Percentiles rank a stretch among this genome's conserved stretches.
These are phyloP conservation scores for Ceratocystis huliohia DNA, from an alignment of 2,329 filamentous ascomycete genomes.

Conservation along the genomic window DNA sequence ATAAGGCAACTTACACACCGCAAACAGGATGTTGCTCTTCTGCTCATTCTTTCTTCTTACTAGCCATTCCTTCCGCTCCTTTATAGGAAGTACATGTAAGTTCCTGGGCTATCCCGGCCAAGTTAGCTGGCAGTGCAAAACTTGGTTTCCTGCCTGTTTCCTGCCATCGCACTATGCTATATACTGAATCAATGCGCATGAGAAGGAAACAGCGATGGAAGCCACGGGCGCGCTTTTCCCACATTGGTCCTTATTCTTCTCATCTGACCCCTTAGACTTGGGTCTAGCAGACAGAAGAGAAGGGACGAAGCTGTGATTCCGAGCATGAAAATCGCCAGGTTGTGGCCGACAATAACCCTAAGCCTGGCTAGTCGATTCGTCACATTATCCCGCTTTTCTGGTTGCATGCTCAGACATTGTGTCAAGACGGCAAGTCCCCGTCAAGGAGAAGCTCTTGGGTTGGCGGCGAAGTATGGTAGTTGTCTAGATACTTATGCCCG, in stretches of 20 bases:
- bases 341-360: neutral
- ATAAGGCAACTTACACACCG: constrained; percentile 8
- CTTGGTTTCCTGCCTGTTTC: neutral
- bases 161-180: neutral
- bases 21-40: neutral
- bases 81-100: neutral
- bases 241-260: no score
- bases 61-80: neutral
- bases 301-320: neutral
- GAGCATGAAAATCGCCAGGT: no score
- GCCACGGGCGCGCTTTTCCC: no score
- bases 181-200: neutral
- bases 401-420: neutral
- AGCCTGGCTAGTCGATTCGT: neutral
- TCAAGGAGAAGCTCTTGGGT: neutral
- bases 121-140: constrained; percentile 3
- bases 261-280: neutral
- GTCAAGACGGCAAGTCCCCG: neutral
- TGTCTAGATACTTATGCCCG: neutral
- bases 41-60: neutral
- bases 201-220: neutral
- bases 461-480: neutral
- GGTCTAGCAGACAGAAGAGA: neutral
- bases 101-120: neutral
- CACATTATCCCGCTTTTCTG: neutral